phyloP scores from a whole-genome alignment of 2,329 filamentous ascomycete species.

The Epichloe amarillans region DNA sequence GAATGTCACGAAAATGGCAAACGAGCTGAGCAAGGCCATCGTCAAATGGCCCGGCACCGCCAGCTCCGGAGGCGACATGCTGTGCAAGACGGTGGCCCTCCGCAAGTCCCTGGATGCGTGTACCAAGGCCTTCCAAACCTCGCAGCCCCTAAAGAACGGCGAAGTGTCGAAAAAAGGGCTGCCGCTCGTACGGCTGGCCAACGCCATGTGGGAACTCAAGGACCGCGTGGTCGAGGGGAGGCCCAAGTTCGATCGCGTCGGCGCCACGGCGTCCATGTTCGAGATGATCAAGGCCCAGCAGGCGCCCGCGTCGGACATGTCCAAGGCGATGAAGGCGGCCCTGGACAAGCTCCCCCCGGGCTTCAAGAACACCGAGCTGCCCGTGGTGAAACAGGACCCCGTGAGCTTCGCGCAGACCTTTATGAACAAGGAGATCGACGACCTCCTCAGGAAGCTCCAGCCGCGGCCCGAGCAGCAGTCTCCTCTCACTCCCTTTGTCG shows the following conservation, averaged over 20 bases:
- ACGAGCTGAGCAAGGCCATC: not conserved
- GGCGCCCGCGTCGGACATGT: not conserved
- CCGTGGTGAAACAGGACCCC: too few species aligned
- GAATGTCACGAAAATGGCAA: accelerated
- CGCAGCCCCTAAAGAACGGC: not conserved
- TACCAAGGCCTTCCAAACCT: not conserved
- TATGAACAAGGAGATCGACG: not conserved
- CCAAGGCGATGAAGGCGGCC: not conserved
- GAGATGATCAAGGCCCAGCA: not conserved
- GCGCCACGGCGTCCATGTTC: not conserved
- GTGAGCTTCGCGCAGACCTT: not conserved
- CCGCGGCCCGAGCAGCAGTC: not conserved
- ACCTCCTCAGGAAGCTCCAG: not conserved
- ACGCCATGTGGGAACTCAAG: too few species aligned
- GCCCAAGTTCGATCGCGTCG: not conserved
- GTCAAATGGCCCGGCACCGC: not conserved
- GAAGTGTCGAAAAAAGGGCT: too few species aligned
- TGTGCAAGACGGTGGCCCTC: not conserved
- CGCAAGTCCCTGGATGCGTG: not conserved
- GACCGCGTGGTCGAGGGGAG: too few species aligned
- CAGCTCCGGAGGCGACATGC: not conserved
- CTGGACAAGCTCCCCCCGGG: not conserved
- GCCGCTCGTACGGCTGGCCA: too few species aligned
- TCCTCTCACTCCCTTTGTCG: not conserved
- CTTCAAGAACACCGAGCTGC: too few species aligned